Base-by-base conservation (phyloP, 2,329 filamentous ascomycete species). In the Aspergillus niger region DNA sequence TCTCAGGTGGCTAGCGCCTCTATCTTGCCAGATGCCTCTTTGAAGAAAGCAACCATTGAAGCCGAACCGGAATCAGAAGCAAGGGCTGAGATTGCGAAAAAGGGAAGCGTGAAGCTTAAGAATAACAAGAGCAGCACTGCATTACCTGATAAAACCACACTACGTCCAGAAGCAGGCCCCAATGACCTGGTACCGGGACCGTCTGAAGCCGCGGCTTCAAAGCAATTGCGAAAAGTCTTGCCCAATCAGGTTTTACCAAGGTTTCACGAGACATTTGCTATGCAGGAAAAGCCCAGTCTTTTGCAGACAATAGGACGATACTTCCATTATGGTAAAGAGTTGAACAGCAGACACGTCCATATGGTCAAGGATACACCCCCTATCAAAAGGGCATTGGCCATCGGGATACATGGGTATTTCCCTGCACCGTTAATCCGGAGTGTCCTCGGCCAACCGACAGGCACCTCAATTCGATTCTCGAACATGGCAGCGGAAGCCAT, bases 341-440 rank as follows among this genome's bases (percentile, higher is more conserved):
- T 55, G 78, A 85, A 74, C 3, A 82, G 83, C 15, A 88, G 85
- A 53, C 91, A 97, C 73, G 86, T 97, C 5, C 89, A 87, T 66
- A 84, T 91, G 32, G 79, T 86, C 6, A 87, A 87, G 48, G 86
- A 90, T 7, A 82, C 86, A 0, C 90, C 87, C 1, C 89, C 85
- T 65, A 87, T 98, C 50, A 91, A 87, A 70, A 95, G 90, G 66
- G 95, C 95, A 11, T 83, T 99, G 5, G 92, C 93, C 1, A 97
- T 99, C 66, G 95, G 95, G 41, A 87, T 99, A 1, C 95, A 99
- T 74, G 95, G 95, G 0, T 90, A 96, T 62, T 97, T 98, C 66
- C 95, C 95, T 1, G 92, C 92, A 0, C 86, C 90, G 0, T 86
- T 96, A 44, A 83, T 99, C 38, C 89, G 95, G n/a, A 90, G 89